Evolutionary conservation across 495 filamentous ascomycete genomes (phyloP), one percentile per base, ranked within the genome.

Genomic region (Penicillium pancosmium): DNA sequence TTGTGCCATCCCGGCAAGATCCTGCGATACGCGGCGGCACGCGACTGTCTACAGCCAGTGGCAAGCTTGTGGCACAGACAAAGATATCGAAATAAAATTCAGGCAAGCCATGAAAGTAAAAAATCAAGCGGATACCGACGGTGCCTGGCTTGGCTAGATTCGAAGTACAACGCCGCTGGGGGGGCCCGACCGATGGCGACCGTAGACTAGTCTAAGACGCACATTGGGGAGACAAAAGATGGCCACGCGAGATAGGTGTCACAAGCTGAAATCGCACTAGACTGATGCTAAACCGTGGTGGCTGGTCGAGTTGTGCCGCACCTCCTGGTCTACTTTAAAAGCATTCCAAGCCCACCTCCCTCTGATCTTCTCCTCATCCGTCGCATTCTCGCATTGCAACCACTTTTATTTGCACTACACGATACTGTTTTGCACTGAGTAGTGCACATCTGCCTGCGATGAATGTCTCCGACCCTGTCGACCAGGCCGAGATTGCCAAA

Each of bases 381-480:
- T 44, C 16, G 41, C 46, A n/a, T 21, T 31, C 41, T 51, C 41
- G 41, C 41, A 44, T 13, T 38, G 52, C 31, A 19, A 53, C 23
- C 25, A 31, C 27, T 31, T 31, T 31, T 1, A 9, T 31, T 31
- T 31, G 27, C 27, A 31, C 27, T 31, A 8, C 27, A 31, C 27
- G 1, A 31, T 31, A 31, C 27, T 31, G 27, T 31, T 31, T 31
- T 31, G 36, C 36, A 13, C 36, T 38, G 11, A 38, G 4, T 38
- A 12, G 36, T 38, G n/a, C 27, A 38, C 33, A 5, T 47, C 19
- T 35, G 23, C 41, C 41, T 60, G 66, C 47, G 27, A 76, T 76
- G 73, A 73, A 73, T 50, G 50, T 61, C 21, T 69, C 68, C 36
- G 68, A 76, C 43, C 64, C 71, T 1, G 54, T 60, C 41, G 73